Conservation (phyloP, 805 yeast species). For the Candida awuae region DNA sequence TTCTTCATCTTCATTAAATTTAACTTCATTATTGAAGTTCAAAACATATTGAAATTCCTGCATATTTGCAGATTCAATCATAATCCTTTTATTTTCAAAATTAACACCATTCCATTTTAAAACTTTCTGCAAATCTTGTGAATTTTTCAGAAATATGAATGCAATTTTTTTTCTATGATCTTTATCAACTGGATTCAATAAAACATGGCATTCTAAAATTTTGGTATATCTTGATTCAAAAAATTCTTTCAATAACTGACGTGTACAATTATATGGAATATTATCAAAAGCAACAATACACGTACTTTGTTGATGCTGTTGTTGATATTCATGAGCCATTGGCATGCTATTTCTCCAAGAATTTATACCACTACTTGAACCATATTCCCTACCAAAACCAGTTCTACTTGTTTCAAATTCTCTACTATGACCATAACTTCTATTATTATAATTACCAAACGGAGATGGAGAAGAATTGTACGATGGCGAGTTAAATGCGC, state of each 20-base stretch:
- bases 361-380: not conserved
- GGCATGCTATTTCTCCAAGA: no score
- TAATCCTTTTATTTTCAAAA: slow-evolving; percentile 30
- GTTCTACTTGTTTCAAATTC: not conserved
- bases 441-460: slow-evolving; percentile 1
- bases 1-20: slow-evolving; percentile 23
- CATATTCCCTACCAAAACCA: not conserved
- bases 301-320: not conserved
- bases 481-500: slow-evolving; percentile 28
- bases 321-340: no score
- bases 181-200: slow-evolving; percentile 30
- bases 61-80: slow-evolving; percentile 31
- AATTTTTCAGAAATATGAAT: slow-evolving; percentile 48
- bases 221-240: slow-evolving; percentile 56
- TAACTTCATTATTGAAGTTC: slow-evolving; percentile 21
- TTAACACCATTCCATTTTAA: slow-evolving; percentile 55
- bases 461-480: slow-evolving; percentile 7
- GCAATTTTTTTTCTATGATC: slow-evolving; percentile 45
- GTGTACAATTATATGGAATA: slow-evolving; percentile 48
- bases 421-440: not conserved
- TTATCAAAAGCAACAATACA: slow-evolving; percentile 34
- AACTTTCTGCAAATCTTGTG: slow-evolving; percentile 48
- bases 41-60: slow-evolving; percentile 32
- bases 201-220: slow-evolving; percentile 50
- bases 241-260: slow-evolving; percentile 47